These are phyloP conservation scores for Coemansia sp. DNA, from an alignment of 192 early-diverging fungal species.

Conservation along the genomic window DNA sequence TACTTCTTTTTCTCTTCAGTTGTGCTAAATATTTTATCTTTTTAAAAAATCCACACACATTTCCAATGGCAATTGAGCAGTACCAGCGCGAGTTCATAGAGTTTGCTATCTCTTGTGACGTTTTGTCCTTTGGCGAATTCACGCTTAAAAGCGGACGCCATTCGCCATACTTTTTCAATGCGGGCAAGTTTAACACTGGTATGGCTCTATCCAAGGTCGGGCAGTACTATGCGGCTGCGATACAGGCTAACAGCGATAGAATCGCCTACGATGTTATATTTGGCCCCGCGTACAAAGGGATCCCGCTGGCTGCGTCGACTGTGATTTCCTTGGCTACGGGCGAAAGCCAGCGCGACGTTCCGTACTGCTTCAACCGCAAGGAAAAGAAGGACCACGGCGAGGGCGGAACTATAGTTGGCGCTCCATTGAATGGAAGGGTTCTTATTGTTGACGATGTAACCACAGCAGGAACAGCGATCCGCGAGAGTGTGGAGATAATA, in stretches of 20 bases:
- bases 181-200: slow-evolving; percentile 94
- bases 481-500: slow-evolving; percentile 85
- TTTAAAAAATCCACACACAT: neutral
- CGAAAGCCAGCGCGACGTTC: slow-evolving; percentile 57
- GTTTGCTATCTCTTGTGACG: slow-evolving; percentile 81
- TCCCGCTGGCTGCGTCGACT: slow-evolving; percentile 85
- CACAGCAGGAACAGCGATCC: slow-evolving; percentile 98
- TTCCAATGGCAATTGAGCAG: slow-evolving; percentile 41
- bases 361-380: slow-evolving; percentile 96
- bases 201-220: slow-evolving; percentile 79
- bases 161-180: slow-evolving; percentile 99
- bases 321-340: slow-evolving; percentile 69
- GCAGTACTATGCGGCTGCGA: slow-evolving; percentile 84
- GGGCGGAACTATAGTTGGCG: slow-evolving; percentile 93
- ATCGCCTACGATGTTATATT: slow-evolving; percentile 86
- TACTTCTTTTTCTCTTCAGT: no score
- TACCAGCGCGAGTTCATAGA: slow-evolving; percentile 94
- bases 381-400: slow-evolving; percentile 99
- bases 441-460: slow-evolving; percentile 97
- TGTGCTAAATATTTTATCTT: no score
- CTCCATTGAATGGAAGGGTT: slow-evolving; percentile 70
- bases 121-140: slow-evolving; percentile 90
- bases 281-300: slow-evolving; percentile 99
- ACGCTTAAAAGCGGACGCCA: slow-evolving; percentile 91
- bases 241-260: slow-evolving; percentile 59